Base-by-base conservation (phyloP, 2,329 filamentous ascomycete species). In the Saccharata proteae region DNA sequence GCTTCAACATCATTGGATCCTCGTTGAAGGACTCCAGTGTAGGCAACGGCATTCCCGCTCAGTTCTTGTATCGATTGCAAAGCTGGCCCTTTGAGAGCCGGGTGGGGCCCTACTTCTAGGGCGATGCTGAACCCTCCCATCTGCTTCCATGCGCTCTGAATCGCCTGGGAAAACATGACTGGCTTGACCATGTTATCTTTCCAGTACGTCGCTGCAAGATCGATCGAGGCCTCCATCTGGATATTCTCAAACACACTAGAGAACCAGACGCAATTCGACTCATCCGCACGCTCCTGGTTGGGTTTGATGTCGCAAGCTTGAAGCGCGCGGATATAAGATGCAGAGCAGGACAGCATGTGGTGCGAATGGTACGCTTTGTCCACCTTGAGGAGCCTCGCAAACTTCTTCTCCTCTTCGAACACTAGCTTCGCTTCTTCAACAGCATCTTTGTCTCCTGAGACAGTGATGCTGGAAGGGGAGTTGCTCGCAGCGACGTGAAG, bases 31-130 rank as follows among this genome's bases (percentile, higher is more conserved):
- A 33, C 22, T 11, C 36, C 47, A 22, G 30, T 26, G 33, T 49
- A 49, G 5, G 41, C 38, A 16, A 36, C 29, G 10, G 16, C 9
- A 5, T 7, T 8, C 6, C 24, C 23, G 11, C 13, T 55, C 41
- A 9, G n/a, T 4, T 12, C 17, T n/a, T 50, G 43, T 17, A 59
- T 43, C 1, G 47, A 60, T 31, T 62, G 50, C 3, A 37, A 44
- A 0, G 53, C 48, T 0, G 64, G 61, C 0, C 52, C 52, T 38
- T 58, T 60, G 5, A 68, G 48, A 4, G 58, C 54, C 1, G 62
- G 55, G 37, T 66, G 62, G 1, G 62, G 59, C 0, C 64, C 63
- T 5, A 66, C 40, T 33, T 67, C 64, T 3, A 67, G 42, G n/a
- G 43, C 52, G 7, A 55, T 46, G 27, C 61, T 52, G 16, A 58